phyloP scores from a whole-genome alignment of 2,329 filamentous ascomycete species.

The Sclerotinia borealis region DNA sequence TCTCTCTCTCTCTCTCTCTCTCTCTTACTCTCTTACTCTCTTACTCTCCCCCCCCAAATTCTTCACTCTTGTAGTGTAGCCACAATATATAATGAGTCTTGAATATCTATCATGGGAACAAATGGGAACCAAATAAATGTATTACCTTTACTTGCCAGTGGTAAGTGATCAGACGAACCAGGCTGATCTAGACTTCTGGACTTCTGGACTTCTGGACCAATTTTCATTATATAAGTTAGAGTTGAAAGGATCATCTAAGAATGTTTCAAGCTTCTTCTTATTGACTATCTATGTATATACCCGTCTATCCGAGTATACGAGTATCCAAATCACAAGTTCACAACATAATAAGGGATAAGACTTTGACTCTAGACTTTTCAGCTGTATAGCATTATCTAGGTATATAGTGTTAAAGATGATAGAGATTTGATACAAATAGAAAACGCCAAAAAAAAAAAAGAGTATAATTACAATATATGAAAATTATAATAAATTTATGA shows the following conservation, averaged over 20 bases:
- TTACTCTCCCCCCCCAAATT: no score
- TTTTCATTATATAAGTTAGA: background rate
- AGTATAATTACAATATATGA: no score
- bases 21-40: no score
- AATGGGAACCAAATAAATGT: background rate
- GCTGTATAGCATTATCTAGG: no score
- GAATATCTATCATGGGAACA: background rate
- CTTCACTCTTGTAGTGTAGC: no score
- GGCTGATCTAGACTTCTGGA: background rate
- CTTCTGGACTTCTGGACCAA: background rate
- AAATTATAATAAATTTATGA: background rate
- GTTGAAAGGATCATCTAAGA: background rate
- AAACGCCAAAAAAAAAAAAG: no score
- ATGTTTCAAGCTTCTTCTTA: background rate
- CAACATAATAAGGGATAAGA: no score
- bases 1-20: no score
- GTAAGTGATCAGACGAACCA: background rate
- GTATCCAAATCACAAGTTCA: no score
- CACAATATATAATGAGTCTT: background rate
- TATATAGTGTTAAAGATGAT: background rate
- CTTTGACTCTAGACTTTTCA: no score
- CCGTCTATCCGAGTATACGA: no score
- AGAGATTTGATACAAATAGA: no score
- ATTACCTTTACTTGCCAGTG: background rate
- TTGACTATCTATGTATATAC: background rate